Evolutionary conservation across 176 grass and related monocot species (phyloP).

Genomic region (Oryza brachyantha): DNA sequence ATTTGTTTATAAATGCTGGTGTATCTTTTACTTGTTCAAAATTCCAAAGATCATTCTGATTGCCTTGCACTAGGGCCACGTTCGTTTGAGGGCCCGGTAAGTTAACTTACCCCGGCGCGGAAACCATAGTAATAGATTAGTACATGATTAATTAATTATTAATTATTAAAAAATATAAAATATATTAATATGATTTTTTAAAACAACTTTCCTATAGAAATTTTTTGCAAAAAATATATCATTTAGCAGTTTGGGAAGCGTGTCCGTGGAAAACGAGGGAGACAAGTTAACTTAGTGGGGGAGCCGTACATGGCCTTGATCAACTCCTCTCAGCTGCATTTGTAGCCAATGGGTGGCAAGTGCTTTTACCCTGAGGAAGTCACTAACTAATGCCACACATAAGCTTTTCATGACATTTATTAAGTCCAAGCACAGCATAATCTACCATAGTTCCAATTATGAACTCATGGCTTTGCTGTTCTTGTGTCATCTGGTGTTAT

Average conservation of each 20-base stretch:
- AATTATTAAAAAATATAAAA: too few relatives aligned
- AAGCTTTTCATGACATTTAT: not conserved
- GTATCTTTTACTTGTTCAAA: not conserved
- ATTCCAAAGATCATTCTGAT: not conserved
- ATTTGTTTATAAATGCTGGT: constrained; percentile 9
- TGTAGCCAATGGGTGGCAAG: not conserved
- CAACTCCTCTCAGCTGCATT: constrained; percentile 4
- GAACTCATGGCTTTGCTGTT: not conserved
- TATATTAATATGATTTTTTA: too few relatives aligned
- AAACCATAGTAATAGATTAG: too few relatives aligned
- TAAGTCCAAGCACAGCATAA: constrained; percentile 14
- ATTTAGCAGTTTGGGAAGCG: too few relatives aligned
- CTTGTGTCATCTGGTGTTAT: not conserved
- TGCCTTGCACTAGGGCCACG: not conserved
- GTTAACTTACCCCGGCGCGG: too few relatives aligned
- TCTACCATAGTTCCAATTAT: not conserved
- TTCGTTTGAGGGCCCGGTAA: too few relatives aligned
- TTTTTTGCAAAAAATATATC: too few relatives aligned
- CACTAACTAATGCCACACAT: not conserved
- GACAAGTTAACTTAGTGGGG: too few relatives aligned
- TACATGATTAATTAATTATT: too few relatives aligned
- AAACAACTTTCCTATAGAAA: too few relatives aligned
- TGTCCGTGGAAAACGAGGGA: too few relatives aligned
- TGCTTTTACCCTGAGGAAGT: not conserved
- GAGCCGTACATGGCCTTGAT: too few relatives aligned